Evolutionary conservation across 495 filamentous ascomycete genomes (phyloP).

Genomic region (Hypoxylon lenormandii): DNA sequence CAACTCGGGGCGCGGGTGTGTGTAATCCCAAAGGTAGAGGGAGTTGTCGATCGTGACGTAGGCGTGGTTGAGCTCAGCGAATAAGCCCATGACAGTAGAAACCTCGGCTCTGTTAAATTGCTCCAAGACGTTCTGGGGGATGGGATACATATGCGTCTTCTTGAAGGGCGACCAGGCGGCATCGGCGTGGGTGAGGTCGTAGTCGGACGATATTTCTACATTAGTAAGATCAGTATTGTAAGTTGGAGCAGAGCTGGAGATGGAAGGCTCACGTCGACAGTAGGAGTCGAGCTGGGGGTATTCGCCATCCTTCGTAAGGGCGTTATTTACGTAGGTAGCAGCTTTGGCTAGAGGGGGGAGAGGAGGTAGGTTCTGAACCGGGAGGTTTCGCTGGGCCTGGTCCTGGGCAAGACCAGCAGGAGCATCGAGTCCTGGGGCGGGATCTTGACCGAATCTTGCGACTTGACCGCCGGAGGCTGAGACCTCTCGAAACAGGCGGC

Average conservation of each 20-base stretch:
- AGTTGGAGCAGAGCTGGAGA: not conserved
- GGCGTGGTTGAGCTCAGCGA: constrained; percentile 90
- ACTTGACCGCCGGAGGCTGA: constrained; percentile 12
- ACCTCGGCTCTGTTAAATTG: constrained; percentile 87
- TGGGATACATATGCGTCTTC: constrained; percentile 79
- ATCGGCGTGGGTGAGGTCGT: constrained; percentile 74
- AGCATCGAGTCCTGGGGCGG: constrained; percentile 50
- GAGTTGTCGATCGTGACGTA: constrained; percentile 96
- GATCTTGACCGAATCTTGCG: constrained; percentile 45
- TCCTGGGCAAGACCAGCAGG: constrained; percentile 43
- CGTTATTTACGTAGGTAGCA: constrained; percentile 83
- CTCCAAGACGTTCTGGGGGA: constrained; percentile 88
- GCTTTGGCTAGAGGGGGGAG: constrained; percentile 80
- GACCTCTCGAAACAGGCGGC: constrained; percentile 56
- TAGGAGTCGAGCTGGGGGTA: constrained; percentile 93
- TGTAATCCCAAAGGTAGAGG: constrained; percentile 98
- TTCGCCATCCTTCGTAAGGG: constrained; percentile 76
- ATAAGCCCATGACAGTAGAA: constrained; percentile 88
- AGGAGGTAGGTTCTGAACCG: constrained; percentile 48
- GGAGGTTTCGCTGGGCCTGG: constrained; percentile 37
- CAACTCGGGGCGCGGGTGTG: constrained; percentile 83
- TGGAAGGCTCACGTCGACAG: constrained; percentile 76
- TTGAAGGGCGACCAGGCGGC: constrained; percentile 90
- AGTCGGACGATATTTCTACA: constrained; percentile 88
- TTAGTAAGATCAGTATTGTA: constrained; percentile 25